Conservation (phyloP, 805 yeast species). For the Monosporozyma servazzii region DNA sequence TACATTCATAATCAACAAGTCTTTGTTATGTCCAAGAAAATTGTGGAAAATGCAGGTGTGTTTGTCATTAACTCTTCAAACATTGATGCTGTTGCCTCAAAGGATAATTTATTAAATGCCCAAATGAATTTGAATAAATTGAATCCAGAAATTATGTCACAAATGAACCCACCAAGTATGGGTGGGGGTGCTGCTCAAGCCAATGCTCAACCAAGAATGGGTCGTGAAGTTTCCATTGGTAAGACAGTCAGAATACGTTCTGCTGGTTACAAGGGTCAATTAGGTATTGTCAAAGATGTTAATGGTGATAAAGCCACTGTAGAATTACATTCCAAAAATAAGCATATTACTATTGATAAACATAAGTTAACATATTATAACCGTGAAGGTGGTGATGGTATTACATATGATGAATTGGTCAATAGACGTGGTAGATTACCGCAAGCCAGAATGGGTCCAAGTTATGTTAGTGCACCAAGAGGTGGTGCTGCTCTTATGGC, state of each 20-base stretch:
- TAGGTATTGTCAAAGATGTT: conserved; percentile 89
- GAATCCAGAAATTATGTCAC: conserved; percentile 57
- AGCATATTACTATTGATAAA: conserved; percentile 77
- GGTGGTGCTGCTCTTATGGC: conserved; percentile 18
- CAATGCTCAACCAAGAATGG: conserved; percentile 42
- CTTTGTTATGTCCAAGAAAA: conserved; percentile 72
- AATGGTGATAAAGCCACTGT: conserved; percentile 87
- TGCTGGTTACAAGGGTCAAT: conserved; percentile 86
- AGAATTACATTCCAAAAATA: conserved; percentile 87
- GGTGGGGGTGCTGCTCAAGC: conserved; percentile 41
- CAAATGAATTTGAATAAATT: conserved; percentile 65
- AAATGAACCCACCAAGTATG: conserved; percentile 45
- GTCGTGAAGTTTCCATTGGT: conserved; percentile 73
- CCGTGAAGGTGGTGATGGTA: conserved; percentile 51
- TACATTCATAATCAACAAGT: conserved; percentile 76
- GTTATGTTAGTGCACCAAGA: conserved; percentile 29
- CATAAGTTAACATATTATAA: conserved; percentile 66
- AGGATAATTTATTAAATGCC: conserved; percentile 40
- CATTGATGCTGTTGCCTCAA: conserved; percentile 77
- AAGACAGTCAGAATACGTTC: conserved; percentile 83
- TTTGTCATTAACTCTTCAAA: conserved; percentile 70
- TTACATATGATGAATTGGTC: conserved; percentile 72
- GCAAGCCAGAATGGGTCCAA: conserved; percentile 29
- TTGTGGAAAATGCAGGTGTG: conserved; percentile 81
- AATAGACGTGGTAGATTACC: conserved; percentile 39